phyloP scores from a whole-genome alignment of 805 yeast genomes.

The Crinitomyces ghanaensis region DNA sequence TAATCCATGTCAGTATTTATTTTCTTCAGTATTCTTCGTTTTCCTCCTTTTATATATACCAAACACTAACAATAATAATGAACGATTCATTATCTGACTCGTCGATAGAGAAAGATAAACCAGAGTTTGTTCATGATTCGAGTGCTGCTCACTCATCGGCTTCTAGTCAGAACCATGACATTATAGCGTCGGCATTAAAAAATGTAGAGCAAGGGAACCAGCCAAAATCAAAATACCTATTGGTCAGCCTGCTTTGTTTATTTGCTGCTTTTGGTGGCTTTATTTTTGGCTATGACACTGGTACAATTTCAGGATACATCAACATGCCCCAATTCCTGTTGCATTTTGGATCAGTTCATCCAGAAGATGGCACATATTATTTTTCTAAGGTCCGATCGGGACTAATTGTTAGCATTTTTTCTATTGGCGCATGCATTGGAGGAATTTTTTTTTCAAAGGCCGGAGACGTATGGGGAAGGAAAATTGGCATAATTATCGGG shows the following conservation, averaged over 20 bases:
- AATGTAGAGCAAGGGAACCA: too few species aligned
- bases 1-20: too few species aligned
- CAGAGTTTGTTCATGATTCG: too few species aligned
- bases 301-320: conserved; percentile 55
- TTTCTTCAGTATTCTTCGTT: too few species aligned
- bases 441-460: conserved; percentile 51
- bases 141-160: too few species aligned
- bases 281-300: conserved; percentile 59
- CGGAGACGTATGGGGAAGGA: conserved; percentile 39
- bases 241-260: conserved; percentile 30
- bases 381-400: conserved; percentile 46
- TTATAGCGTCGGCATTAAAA: too few species aligned
- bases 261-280: conserved; percentile 54
- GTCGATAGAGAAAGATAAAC: too few species aligned
- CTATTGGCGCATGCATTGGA: conserved; percentile 62
- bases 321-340: conserved; percentile 41
- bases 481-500: conserved; percentile 28
- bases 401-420: conserved; percentile 59
- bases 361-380: conserved; percentile 25
- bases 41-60: too few species aligned
- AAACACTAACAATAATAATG: too few species aligned
- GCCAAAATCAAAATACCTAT: too few species aligned
- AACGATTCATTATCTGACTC: too few species aligned
- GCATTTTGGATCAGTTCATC: conserved; percentile 37
- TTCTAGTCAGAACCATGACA: too few species aligned